Evolutionary conservation across 208 protist species (phyloP), one percentile per base, ranked within the genome.

Genomic region (Tritrichomonas musculus): DNA sequence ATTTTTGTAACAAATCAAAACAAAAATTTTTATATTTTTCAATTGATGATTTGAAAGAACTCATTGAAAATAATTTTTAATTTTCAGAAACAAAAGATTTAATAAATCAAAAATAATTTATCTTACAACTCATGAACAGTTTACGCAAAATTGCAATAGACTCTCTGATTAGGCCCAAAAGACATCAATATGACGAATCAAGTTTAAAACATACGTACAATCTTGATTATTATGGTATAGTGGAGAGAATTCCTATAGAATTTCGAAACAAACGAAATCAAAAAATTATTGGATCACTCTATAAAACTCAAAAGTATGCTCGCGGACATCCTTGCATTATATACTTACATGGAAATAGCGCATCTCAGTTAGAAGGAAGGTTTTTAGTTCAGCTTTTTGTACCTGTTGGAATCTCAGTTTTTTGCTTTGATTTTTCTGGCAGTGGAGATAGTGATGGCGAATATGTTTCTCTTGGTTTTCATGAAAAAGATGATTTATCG

Each of bases 361-460:
- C 25, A 1, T 39, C 73, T 13, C 73, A 84, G 53, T 8, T 53
- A n/a, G 73, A 84, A 84, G 73, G 73, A 47, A 5, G 73, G 3
- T 84, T 84, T 53, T 25, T 84, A 9, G 73, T 84, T 13, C 27
- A 53, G 30, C n/a, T 39, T n/a, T n/a, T 84, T 9, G 36, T 13
- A 33, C 73, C 73, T 9, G 0, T 4, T n/a, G 41, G 41, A 3
- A 53, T 84, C 1, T 33, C 73, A 53, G 36, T 44, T 53, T 84
- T 84, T 53, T 84, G 73, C 44, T 84, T 84, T n/a, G 73, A 84
- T 53, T 84, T 84, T 22, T 22, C 41, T 13, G 73, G 73, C 25
- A 84, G 73, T 25, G 73, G 73, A 84, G 22, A 53, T n/a, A 39
- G 25, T 53, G 73, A 53, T 53, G 73, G 73, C 41, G 44, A 49